phyloP scores from a whole-genome alignment of 2,329 filamentous ascomycete genomes.

The Rutstroemia sp. region DNA sequence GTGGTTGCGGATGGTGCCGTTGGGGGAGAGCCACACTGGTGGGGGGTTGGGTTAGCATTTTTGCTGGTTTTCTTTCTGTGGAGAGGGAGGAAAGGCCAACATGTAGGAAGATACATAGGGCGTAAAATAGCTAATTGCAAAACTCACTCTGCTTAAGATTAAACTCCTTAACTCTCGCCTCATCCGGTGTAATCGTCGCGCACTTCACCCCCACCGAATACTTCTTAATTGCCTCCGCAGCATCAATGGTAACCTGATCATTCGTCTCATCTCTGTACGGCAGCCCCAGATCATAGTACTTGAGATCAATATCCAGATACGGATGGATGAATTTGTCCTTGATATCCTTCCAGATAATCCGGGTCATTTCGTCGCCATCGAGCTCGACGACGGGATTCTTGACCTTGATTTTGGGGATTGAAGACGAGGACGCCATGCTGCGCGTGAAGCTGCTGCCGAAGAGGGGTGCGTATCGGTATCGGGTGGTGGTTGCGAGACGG shows the following conservation, averaged over 20 bases:
- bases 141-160: constrained; percentile 90
- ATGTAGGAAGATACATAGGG: too few relatives aligned
- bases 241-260: constrained; percentile 91
- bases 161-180: constrained; percentile 94
- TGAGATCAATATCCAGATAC: constrained; percentile 94
- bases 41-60: constrained; percentile 9
- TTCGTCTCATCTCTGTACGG: constrained; percentile 94
- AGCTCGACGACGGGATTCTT: constrained; percentile 98
- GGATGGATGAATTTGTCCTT: constrained; percentile 98
- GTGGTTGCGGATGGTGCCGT: constrained; percentile 74
- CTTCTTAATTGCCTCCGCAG: constrained; percentile 97
- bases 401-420: constrained; percentile 88
- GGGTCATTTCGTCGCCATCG: constrained; percentile 93
- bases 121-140: neutral
- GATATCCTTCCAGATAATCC: constrained; percentile 98
- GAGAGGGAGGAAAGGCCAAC: neutral
- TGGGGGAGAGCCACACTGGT: constrained; percentile 94
- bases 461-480: neutral
- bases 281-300: constrained; percentile 94
- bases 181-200: constrained; percentile 97
- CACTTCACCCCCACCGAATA: constrained; percentile 99
- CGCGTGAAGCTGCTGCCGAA: constrained; percentile 28
- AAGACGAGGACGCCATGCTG: constrained; percentile 45
- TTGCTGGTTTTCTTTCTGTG: neutral
- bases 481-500: neutral